Percentiles rank a stretch among this genome's conserved stretches.
Conservation (phyloP, 2,329 filamentous ascomycete species). For the Neonectria neomacrospora region DNA sequence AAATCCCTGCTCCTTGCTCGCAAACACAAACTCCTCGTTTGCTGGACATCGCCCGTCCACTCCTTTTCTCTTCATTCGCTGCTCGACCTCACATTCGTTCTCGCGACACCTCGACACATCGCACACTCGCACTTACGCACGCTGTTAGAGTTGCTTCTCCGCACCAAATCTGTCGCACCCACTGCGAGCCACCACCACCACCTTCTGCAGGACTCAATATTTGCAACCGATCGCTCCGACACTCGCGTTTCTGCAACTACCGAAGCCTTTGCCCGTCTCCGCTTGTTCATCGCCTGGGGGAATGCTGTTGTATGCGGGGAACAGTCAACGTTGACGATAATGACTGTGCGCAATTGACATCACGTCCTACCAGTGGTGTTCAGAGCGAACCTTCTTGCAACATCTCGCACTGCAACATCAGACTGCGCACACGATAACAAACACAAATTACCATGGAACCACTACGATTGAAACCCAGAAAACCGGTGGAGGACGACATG, state of each 20-base stretch:
- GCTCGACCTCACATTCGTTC: constrained; percentile 15
- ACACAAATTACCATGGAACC: constrained; percentile 60
- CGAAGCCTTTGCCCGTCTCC: constrained; percentile 7
- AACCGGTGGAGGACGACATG: constrained; percentile 68
- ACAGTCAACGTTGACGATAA: constrained; percentile 43
- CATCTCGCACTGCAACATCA: constrained; percentile 28
- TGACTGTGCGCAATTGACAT: constrained; percentile 46
- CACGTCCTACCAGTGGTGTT: constrained; percentile 34
- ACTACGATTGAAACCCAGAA: constrained; percentile 63
- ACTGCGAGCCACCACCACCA: constrained; percentile 6
- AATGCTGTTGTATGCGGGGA: constrained; percentile 42
- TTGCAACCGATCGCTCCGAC: constrained; percentile 2
- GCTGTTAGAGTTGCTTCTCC: not conserved
- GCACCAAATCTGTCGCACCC: constrained; percentile 7
- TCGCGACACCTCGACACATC: constrained; percentile 13
- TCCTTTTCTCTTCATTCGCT: constrained; percentile 12
- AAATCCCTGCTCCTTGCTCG: constrained; percentile 18
- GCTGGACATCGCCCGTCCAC: constrained; percentile 1
- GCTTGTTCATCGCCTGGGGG: constrained; percentile 24
- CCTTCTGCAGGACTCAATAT: constrained; percentile 6
- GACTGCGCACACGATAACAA: constrained; percentile 25
- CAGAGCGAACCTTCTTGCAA: constrained; percentile 25
- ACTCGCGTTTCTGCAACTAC: not conserved
- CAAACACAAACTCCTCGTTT: constrained; percentile 22
- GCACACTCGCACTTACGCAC: constrained; percentile 4